Evolutionary conservation across 1,284 basidiomycete species (phyloP), one percentile per base, ranked within the genome.

Genomic region (Puccinia polysora): DNA sequence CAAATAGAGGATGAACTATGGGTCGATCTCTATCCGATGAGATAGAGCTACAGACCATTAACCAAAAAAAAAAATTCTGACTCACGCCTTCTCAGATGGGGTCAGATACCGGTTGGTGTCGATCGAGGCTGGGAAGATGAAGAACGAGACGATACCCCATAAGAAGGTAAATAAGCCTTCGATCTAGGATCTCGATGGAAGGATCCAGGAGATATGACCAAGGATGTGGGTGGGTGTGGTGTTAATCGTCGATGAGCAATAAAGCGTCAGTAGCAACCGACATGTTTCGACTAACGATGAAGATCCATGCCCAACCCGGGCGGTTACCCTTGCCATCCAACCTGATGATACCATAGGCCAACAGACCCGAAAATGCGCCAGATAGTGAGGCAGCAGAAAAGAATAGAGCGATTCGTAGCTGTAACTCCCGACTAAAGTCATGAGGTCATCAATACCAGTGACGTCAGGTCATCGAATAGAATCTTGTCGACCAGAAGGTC

Each of bases 281-380:
- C 10, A 63, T 30, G 43, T 18, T 43, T 30, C 7, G 20, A 34
- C 63, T 30, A 18, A 65, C 63, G 36, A 65, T 65, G 34, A 65
- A 65, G 30, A 65, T 65, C 63, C 63, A 65, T 12, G 63, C 45
- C 63, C 63, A 65, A 12, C 63, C 63, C 4, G 63, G 47, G n/a
- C 15, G 2, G 6, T 43, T 43, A 2, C 63, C 47, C 32, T 15
- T 34, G 14, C 63, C 63, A 65, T 65, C 63, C 20, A 65, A 25
- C 12, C 32, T 20, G 5, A 65, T 52, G 25, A 65, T 18, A 1
- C 25, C 63, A 38, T 65, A 65, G 18, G 63, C 63, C 45, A 65
- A 32, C 15, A 65, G 49, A 36, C 63, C 63, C 4, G 63, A 65
- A 47, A 65, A 52, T n/a, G 63, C 63, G 20, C 63, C 63, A 15